Evolutionary conservation across 129 eudicot species (phyloP).

Genomic region (Helichrysum umbraculigerum): DNA sequence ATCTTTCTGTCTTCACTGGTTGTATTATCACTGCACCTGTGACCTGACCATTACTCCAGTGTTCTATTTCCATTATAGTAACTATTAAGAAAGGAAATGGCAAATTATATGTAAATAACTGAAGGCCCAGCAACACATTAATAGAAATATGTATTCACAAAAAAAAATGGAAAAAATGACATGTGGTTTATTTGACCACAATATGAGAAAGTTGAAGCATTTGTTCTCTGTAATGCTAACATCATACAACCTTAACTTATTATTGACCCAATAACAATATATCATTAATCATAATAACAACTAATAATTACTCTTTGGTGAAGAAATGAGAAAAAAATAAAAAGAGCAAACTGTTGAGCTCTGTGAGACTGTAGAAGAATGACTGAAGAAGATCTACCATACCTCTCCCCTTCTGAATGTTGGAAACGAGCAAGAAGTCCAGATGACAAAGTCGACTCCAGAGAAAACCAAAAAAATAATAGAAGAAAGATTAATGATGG

Average conservation of each 20-base stretch:
- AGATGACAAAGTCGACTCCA: slow-evolving; percentile 11
- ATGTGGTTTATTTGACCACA: slow-evolving; percentile 22
- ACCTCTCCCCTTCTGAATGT: slow-evolving; percentile 30
- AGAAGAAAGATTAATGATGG: slow-evolving; percentile 22
- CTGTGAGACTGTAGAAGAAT: slow-evolving; percentile 18
- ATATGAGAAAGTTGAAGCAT: slow-evolving; percentile 13
- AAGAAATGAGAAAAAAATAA: slow-evolving; percentile 3
- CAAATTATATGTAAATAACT: slow-evolving; percentile 26
- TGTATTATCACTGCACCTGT: slow-evolving; percentile 21
- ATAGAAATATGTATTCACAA: slow-evolving; percentile 23
- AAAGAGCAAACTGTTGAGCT: slow-evolving; percentile 20
- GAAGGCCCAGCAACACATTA: neutral
- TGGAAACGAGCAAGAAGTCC: slow-evolving; percentile 20
- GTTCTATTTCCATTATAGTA: slow-evolving; percentile 22
- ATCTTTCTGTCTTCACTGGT: slow-evolving; percentile 26
- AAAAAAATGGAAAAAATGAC: neutral
- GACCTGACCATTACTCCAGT: slow-evolving; percentile 20
- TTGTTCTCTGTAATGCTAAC: slow-evolving; percentile 25
- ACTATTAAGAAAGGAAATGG: neutral
- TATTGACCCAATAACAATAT: slow-evolving; percentile 26
- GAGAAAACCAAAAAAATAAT: neutral
- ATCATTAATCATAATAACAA: slow-evolving; percentile 22
- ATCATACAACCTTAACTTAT: slow-evolving; percentile 18
- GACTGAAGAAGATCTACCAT: slow-evolving; percentile 15
- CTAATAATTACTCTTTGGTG: slow-evolving; percentile 16